Evolutionary conservation across 2,329 filamentous ascomycete species (phyloP).

Genomic region (Ophiocordyceps camponoti-rufipedis): DNA sequence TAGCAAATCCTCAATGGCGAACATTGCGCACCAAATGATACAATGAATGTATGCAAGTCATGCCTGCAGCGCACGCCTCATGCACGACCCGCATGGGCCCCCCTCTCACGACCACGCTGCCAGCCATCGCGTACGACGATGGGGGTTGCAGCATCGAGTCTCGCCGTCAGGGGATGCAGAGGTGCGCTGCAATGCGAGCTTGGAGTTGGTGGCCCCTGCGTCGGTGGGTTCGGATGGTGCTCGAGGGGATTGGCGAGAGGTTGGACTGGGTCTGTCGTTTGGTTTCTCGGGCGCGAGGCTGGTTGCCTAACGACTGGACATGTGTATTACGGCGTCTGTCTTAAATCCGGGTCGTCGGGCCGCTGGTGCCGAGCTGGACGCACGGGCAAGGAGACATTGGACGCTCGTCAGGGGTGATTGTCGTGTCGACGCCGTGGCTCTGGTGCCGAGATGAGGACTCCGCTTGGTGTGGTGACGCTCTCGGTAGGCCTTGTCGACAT

Average conservation of each 20-base stretch:
- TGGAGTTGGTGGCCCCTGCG: neutral
- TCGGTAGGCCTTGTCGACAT: neutral
- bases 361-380: neutral
- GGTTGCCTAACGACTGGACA: neutral
- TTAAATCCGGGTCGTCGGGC: neutral
- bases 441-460: neutral
- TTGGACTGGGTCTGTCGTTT: too few relatives aligned
- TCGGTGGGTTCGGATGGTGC: neutral
- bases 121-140: too few relatives aligned
- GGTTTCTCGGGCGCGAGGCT: too few relatives aligned
- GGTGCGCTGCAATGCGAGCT: neutral
- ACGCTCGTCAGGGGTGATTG: too few relatives aligned
- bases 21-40: too few relatives aligned
- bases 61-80: too few relatives aligned
- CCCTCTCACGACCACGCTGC: too few relatives aligned
- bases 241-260: too few relatives aligned
- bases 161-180: neutral
- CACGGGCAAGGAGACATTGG: neutral
- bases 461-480: neutral
- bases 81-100: too few relatives aligned
- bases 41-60: too few relatives aligned
- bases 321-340: too few relatives aligned
- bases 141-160: neutral
- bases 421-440: neutral
- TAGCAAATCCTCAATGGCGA: too few relatives aligned